Conservation (phyloP, 2,329 filamentous ascomycete genomes). For the Ceratocystis harringtonii region DNA sequence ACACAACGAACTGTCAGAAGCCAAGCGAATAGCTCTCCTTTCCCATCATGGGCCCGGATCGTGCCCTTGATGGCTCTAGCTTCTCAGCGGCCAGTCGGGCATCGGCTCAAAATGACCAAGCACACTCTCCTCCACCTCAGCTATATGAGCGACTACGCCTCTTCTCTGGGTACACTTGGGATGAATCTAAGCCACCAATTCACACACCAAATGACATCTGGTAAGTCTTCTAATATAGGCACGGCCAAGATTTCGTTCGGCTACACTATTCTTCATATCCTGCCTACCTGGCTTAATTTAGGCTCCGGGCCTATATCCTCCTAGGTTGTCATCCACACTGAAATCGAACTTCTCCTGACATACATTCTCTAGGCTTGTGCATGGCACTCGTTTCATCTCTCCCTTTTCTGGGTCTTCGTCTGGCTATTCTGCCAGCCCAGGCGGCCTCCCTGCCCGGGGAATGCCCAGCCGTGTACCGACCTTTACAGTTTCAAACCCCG, state of each 20-base stretch:
- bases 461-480: conserved; percentile 21
- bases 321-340: neutral
- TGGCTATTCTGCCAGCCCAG: conserved; percentile 28
- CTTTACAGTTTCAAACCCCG: conserved; percentile 12
- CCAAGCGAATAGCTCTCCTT: neutral
- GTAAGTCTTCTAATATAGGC: conserved; percentile 30
- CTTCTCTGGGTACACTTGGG: conserved; percentile 62
- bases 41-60: conserved; percentile 13
- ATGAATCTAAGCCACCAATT: conserved; percentile 43
- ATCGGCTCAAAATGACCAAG: conserved; percentile 7
- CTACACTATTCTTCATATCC: no score
- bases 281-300: neutral
- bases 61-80: conserved; percentile 16
- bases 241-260: neutral
- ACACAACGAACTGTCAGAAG: neutral
- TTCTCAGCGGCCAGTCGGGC: conserved; percentile 2
- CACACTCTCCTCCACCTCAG: conserved; percentile 39
- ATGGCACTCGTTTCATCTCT: conserved; percentile 41
- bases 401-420: conserved; percentile 31
- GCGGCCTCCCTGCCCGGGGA: conserved; percentile 31
- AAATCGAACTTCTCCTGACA: neutral
- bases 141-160: conserved; percentile 60
- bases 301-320: neutral
- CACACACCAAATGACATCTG: conserved; percentile 79
- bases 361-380: conserved; percentile 41